These are phyloP conservation scores for Zymoseptoria tritici DNA, from an alignment of 2,329 filamentous ascomycete genomes.

Conservation along the genomic window DNA sequence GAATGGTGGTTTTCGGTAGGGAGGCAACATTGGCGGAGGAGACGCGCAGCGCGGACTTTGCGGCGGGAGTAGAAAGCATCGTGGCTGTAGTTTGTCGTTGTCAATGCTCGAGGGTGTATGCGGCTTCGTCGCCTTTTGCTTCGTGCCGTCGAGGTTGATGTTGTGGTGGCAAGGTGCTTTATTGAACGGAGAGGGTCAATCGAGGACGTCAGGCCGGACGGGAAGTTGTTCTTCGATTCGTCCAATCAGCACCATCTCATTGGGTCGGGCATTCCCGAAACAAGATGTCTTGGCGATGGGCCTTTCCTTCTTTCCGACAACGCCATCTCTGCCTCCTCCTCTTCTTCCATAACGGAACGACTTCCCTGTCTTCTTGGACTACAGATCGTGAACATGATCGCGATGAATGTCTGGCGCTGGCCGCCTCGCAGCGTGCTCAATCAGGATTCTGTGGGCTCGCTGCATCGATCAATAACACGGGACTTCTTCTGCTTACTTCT, in stretches of 20 bases:
- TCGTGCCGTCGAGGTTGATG: slow-evolving; percentile 3
- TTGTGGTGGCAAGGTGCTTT: slow-evolving; percentile 7
- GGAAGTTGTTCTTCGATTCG: neutral
- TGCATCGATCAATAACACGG: too few species aligned
- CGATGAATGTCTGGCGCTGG: too few species aligned
- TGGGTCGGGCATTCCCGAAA: neutral
- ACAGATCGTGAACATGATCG: too few species aligned
- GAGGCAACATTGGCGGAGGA: slow-evolving; percentile 16
- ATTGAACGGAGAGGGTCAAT: slow-evolving; percentile 4
- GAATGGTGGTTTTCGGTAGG: slow-evolving; percentile 26
- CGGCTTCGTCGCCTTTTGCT: slow-evolving; percentile 23
- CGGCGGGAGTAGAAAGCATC: slow-evolving; percentile 28
- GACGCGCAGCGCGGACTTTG: slow-evolving; percentile 25
- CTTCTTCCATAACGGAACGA: too few species aligned
- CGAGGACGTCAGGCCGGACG: neutral
- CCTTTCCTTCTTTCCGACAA: neutral
- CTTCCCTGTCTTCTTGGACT: too few species aligned
- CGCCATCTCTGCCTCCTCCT: too few species aligned
- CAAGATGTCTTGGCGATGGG: neutral
- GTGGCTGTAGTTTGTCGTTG: slow-evolving; percentile 1
- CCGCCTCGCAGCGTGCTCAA: too few species aligned
- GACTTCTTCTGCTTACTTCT: too few species aligned
- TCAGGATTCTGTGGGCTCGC: too few species aligned
- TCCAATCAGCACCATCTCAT: neutral
- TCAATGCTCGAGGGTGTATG: neutral